Evolutionary conservation across 73 alveolate species (phyloP), one percentile per base, ranked within the genome.

Genomic region (Uronychia setigera): DNA sequence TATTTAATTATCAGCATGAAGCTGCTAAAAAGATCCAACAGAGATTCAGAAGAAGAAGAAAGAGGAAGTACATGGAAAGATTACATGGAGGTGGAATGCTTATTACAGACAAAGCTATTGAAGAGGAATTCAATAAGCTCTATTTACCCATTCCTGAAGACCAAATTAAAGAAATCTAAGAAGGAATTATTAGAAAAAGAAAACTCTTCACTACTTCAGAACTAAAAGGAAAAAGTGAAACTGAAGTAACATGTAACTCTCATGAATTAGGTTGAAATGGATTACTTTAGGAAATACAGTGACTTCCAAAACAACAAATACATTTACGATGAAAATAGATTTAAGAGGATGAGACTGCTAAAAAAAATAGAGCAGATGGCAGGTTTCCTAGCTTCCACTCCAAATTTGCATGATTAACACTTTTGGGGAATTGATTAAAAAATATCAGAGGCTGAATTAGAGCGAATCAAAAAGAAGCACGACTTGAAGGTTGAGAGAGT

Each of bases 391-490:
- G 31, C 29, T 26, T 74, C 67, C 5, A 11, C 67, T 19, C 67
- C 67, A 46, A 46, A 46, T 46, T 19, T 46, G 19, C 19, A 5
- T 11, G 67, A 46, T 46, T 19, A 46, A 19, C 67, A 46, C 67
- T 11, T 46, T 46, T 46, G 67, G 67, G 67, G 67, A 11, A 46
- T 46, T 19, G 67, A 46, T 19, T 46, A 46, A 46, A 46, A 46
- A 5, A 46, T 26, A 32, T 60, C 83, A 0, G 28, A 19, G 27
- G 80, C 33, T 26, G 91, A 85, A 75, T 34, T 77, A 1, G 33
- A 35, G 13, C 35, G 86, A 85, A 74, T 85, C 31, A 85, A 84
- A 34, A 77, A 77, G 81, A 84, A 85, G 91, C 91, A 85, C 57
- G 27, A 74, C 29, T 81, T 78, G 5, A 85, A 46, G 31, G 58